These are phyloP conservation scores for Saccharomyces mikatae DNA, from an alignment of 805 yeast genomes.

Conservation along the genomic window DNA sequence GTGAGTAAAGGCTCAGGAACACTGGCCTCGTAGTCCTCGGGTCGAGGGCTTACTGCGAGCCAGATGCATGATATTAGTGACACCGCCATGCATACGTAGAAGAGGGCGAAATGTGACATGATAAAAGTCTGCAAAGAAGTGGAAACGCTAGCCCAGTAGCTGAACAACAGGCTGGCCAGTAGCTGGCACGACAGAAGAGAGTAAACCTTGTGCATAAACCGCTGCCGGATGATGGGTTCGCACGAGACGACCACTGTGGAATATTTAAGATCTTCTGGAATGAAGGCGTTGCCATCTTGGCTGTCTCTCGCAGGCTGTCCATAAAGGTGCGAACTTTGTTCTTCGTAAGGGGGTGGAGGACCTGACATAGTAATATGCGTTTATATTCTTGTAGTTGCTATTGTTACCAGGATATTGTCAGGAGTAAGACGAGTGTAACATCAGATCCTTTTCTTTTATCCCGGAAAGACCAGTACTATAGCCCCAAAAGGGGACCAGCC, in stretches of 20 bases:
- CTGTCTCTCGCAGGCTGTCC: not conserved
- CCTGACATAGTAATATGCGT: not conserved
- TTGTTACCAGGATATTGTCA: not conserved
- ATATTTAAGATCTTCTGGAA: constrained; percentile 75
- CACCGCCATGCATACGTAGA: constrained; percentile 48
- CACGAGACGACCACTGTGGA: constrained; percentile 71
- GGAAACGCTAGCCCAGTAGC: constrained; percentile 15
- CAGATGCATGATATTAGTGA: constrained; percentile 59
- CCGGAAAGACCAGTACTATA: not conserved
- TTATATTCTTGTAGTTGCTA: not conserved
- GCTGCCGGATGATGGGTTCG: constrained; percentile 63
- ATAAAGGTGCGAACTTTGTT: constrained; percentile 1
- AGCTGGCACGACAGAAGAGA: constrained; percentile 60
- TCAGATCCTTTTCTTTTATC: not conserved
- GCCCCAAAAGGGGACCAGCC: not conserved
- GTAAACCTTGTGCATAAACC: constrained; percentile 74
- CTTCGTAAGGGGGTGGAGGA: constrained; percentile 6
- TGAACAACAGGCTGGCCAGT: constrained; percentile 43
- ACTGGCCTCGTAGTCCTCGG: constrained; percentile 52
- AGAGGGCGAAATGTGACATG: constrained; percentile 48
- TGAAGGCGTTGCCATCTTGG: constrained; percentile 1
- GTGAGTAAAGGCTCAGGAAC: not conserved
- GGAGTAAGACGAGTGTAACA: not conserved
- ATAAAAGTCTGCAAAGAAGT: constrained; percentile 39
- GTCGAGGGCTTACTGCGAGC: constrained; percentile 52